Evolutionary conservation across 1,284 basidiomycete species (phyloP).

Genomic region (Trichosporon coremiiforme): DNA sequence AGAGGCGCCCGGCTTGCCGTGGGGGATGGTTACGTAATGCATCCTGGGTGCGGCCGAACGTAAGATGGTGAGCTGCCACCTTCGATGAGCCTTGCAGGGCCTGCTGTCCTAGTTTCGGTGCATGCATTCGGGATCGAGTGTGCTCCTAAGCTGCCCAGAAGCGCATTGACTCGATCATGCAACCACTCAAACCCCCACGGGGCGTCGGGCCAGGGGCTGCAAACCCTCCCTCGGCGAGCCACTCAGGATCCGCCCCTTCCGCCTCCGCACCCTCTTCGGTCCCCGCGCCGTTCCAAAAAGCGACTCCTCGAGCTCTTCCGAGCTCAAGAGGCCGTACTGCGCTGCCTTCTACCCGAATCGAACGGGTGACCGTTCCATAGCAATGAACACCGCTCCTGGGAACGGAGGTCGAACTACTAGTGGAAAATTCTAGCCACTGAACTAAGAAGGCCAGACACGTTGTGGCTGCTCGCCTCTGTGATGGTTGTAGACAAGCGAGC

Average conservation of each 20-base stretch:
- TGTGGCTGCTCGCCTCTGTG: too few relatives aligned
- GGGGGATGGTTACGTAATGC: not conserved
- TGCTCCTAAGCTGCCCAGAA: too few relatives aligned
- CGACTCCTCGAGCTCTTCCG: not conserved
- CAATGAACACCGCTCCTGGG: not conserved
- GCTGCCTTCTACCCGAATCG: conserved; percentile 22
- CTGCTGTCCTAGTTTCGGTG: too few relatives aligned
- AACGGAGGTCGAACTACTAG: not conserved
- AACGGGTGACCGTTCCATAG: conserved; percentile 21
- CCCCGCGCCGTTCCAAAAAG: not conserved
- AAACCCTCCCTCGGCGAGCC: not conserved
- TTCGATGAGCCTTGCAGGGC: too few relatives aligned
- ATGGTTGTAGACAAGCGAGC: too few relatives aligned
- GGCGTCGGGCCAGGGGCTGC: too few relatives aligned
- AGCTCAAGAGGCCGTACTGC: not conserved
- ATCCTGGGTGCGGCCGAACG: too few relatives aligned
- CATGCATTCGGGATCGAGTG: too few relatives aligned
- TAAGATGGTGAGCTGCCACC: too few relatives aligned
- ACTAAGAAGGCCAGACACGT: conserved; percentile 15
- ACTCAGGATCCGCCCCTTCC: not conserved
- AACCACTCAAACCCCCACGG: too few relatives aligned
- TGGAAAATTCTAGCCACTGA: conserved; percentile 22
- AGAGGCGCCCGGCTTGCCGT: not conserved
- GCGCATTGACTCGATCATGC: too few relatives aligned
- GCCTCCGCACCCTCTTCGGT: not conserved